These are phyloP conservation scores for Fragilariopsis cylindrus DNA, from an alignment of 108 stramenopile genomes.

Conservation along the genomic window DNA sequence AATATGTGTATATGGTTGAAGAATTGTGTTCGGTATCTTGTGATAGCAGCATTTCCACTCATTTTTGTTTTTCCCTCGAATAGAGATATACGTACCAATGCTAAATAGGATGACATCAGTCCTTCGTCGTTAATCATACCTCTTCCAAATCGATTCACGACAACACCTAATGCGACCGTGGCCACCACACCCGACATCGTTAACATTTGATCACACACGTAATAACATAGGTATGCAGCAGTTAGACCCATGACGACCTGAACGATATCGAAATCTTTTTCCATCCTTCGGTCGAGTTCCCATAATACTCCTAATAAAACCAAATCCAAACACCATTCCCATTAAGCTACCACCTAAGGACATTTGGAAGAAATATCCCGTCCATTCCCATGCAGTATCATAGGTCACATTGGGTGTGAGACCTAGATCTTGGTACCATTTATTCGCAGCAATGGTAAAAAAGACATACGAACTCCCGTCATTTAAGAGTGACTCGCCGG, in stretches of 20 bases:
- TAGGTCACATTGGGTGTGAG: constrained; percentile 11
- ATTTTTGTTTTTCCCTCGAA: no score
- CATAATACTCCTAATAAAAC: constrained; percentile 24
- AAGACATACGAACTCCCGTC: constrained; percentile 80
- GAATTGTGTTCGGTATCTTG: no score
- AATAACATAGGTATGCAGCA: constrained; percentile 68
- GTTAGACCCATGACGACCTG: constrained; percentile 73
- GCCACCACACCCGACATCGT: constrained; percentile 63
- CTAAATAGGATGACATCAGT: constrained; percentile 58
- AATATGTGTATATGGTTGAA: no score
- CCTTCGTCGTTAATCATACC: constrained; percentile 47
- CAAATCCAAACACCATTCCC: constrained; percentile 51
- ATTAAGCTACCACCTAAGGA: constrained; percentile 57
- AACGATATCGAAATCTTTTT: constrained; percentile 39
- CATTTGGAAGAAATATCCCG: constrained; percentile 62
- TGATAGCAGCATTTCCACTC: no score
- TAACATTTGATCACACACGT: constrained; percentile 52
- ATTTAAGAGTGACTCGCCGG: constrained; percentile 43
- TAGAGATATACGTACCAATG: no score
- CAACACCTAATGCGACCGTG: constrained; percentile 54
- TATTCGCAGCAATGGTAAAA: constrained; percentile 44
- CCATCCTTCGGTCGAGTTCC: constrained; percentile 44
- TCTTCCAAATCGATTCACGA: constrained; percentile 18
- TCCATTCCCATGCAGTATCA: constrained; percentile 18
- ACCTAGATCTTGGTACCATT: constrained; percentile 31